Base-by-base conservation (phyloP, 371 early-diverging fungal species). In the Lichtheimia ornata region DNA sequence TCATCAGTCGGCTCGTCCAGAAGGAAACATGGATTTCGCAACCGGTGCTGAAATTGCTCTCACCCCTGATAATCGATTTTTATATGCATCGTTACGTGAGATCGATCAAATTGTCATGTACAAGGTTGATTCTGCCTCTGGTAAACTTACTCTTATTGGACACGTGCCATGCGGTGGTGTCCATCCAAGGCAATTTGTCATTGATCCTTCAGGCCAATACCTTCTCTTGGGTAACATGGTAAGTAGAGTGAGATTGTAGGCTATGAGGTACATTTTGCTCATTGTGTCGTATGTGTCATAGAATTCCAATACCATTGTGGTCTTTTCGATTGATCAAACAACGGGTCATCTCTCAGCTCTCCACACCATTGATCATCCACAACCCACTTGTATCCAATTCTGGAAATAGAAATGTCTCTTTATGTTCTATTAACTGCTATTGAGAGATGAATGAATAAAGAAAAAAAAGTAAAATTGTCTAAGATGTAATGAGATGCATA, bases 41-140 rank as follows among this genome's bases (percentile, higher is more conserved):
- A 73, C 66, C 1, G 77, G 70, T 13, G 57, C 78, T 7, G 81
- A 81, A 50, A 81, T 81, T 17, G 69, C 66, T n/a, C 67, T 77
- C 18, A 50, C 68, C 0, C 73, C 74, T 11, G 67, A 72, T 55
- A 73, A 75, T 24, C 63, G 64, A 50, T 76, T 74, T 42, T 45
- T 77, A 20, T 77, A 74, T 50, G 74, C 59, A 7, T 74, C 81
- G 1, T 64, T 74, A 59, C 78, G 81, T 22, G 77, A 74, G 1
- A 62, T 72, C 47, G 76, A 81, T 57, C 54, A 59, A 6, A 65
- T 81, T 15, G 63, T 70, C 20, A 66, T 74, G 5, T 81, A 66
- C 54, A 41, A 55, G 1, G 68, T 77, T 13, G 68, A 76, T 47
- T 61, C 67, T 35, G 22, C 55, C 15, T 67, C 59, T 28, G 81